phyloP scores from a whole-genome alignment of 208 protist genomes.

The Willaertia magna region DNA sequence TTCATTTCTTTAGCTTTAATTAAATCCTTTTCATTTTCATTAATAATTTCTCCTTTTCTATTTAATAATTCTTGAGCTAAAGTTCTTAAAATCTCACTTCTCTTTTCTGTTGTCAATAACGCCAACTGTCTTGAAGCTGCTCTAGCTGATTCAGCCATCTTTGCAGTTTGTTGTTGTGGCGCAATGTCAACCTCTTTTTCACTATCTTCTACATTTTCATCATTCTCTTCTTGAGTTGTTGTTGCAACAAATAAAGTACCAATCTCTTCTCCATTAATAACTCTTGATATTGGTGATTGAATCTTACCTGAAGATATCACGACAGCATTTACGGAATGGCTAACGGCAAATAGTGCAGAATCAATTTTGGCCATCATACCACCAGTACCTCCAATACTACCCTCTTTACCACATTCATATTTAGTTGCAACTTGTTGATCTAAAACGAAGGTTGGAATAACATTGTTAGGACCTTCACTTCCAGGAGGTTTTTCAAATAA shows the following conservation, averaged over 20 bases:
- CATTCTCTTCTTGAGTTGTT: no score
- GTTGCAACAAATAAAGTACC: conserved; percentile 27
- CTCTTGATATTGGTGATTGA: background rate
- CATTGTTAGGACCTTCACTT: conserved; percentile 14
- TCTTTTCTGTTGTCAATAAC: conserved; percentile 27
- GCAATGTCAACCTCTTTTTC: no score
- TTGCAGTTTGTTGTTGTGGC: no score
- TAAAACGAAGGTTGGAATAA: conserved; percentile 10
- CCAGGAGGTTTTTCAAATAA: conserved; percentile 34
- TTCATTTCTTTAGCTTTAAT: conserved; percentile 30
- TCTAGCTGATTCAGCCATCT: background rate
- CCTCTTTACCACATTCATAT: no score
- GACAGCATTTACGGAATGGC: conserved; percentile 19
- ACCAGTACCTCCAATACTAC: conserved; percentile 23
- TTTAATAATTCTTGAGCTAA: conserved; percentile 44
- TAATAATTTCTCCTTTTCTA: conserved; percentile 38
- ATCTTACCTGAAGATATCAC: conserved; percentile 26
- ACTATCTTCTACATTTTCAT: no score
- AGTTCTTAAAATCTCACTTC: conserved; percentile 36
- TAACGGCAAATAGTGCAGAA: conserved; percentile 22
- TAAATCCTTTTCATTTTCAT: conserved; percentile 55
- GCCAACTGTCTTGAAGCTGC: conserved; percentile 33
- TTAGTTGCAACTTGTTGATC: no score
- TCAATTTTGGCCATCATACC: conserved; percentile 34
- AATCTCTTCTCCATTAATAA: conserved; percentile 24